phyloP scores from a whole-genome alignment of 345 rosid species.

The Murraya paniculata region DNA sequence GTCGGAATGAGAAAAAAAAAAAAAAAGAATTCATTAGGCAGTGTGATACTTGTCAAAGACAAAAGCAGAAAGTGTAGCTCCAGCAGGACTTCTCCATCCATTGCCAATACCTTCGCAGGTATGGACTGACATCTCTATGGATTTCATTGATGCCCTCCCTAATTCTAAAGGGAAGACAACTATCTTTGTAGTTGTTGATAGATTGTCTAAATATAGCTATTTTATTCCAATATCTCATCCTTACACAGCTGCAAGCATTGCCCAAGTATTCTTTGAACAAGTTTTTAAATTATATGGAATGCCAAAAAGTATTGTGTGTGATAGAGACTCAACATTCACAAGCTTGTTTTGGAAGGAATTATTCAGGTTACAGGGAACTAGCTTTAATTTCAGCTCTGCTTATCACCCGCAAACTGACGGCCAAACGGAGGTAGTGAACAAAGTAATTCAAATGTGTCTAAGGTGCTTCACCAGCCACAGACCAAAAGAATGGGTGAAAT shows the following conservation, averaged over 20 bases:
- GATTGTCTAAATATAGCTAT: not conserved
- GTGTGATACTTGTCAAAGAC: not conserved
- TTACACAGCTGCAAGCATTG: not conserved
- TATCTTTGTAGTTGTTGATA: constrained; percentile 7
- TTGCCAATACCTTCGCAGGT: no score
- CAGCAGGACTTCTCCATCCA: not conserved
- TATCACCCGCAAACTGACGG: not conserved
- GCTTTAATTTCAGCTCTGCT: no score
- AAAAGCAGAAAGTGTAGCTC: not conserved
- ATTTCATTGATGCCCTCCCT: no score
- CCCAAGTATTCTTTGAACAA: not conserved
- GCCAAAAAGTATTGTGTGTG: not conserved
- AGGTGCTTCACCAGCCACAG: no score
- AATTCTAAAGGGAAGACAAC: not conserved
- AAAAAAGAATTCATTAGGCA: not conserved
- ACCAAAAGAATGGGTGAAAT: not conserved
- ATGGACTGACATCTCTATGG: not conserved
- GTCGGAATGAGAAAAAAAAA: not conserved
- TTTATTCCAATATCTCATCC: not conserved
- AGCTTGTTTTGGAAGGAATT: not conserved
- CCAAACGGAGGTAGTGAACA: no score
- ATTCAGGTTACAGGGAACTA: not conserved
- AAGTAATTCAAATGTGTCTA: no score
- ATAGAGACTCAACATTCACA: not conserved
- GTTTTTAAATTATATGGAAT: constrained; percentile 10